phyloP scores from a whole-genome alignment of 768 basidiomycete species.

The Pholiota microspora region DNA sequence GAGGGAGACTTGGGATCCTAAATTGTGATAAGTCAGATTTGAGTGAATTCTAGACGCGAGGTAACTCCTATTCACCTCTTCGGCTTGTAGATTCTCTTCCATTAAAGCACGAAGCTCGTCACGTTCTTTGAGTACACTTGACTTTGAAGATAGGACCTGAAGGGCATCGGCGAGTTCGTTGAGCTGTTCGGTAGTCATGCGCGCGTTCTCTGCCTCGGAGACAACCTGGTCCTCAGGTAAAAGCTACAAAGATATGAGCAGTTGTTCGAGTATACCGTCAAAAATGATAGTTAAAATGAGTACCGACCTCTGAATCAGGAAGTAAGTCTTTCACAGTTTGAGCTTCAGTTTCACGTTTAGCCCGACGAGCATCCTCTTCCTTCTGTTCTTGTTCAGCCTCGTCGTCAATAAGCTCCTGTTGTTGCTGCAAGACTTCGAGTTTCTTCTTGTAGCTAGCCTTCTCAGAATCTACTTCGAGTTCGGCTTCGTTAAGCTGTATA shows the following conservation, averaged over 20 bases:
- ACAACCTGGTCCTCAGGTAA: slow-evolving; percentile 44
- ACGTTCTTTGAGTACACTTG: slow-evolving; percentile 93
- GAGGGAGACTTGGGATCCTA: slow-evolving; percentile 79
- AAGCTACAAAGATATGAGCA: slow-evolving; percentile 38
- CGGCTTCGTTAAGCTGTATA: slow-evolving; percentile 89
- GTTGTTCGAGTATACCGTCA: neutral
- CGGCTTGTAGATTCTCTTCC: slow-evolving; percentile 89
- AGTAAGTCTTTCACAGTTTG: slow-evolving; percentile 77
- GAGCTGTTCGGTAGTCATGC: slow-evolving; percentile 96
- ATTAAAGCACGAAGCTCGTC: slow-evolving; percentile 89
- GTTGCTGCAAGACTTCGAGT: slow-evolving; percentile 95
- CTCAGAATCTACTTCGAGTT: slow-evolving; percentile 92
- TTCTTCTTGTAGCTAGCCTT: slow-evolving; percentile 97
- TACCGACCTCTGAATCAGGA: slow-evolving; percentile 83
- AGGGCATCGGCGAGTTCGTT: slow-evolving; percentile 92
- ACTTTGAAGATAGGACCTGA: slow-evolving; percentile 88
- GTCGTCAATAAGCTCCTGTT: slow-evolving; percentile 99
- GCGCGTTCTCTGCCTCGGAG: slow-evolving; percentile 67
- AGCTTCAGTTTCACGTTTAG: slow-evolving; percentile 78
- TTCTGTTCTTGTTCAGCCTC: slow-evolving; percentile 98
- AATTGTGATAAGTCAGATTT: slow-evolving; percentile 7
- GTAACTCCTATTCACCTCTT: slow-evolving; percentile 56
- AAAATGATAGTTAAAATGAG: neutral
- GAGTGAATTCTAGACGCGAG: neutral
- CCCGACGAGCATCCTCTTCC: slow-evolving; percentile 88